Evolutionary conservation across 2,329 filamentous ascomycete species (phyloP), one percentile per base, ranked within the genome.

Genomic region (Fusarium bulbicola): DNA sequence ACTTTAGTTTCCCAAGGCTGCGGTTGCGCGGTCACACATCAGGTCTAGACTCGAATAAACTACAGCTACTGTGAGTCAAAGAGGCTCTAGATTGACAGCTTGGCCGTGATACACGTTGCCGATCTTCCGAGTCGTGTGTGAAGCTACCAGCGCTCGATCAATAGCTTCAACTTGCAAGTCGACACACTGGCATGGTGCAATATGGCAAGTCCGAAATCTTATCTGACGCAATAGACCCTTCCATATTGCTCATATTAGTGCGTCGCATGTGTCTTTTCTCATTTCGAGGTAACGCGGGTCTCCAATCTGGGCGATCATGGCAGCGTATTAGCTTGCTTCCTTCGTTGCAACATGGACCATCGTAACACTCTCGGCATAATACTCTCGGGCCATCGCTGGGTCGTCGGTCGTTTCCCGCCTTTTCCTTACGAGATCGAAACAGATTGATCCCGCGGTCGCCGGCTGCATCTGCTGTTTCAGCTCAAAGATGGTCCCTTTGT

Each of bases 341-440:
- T 36, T 50, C 50, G 28, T 45, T 46, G 20, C 20, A n/a, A 30
- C 15, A 61, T 62, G 64, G 59, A 36, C 26, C 59, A 56, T 56
- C 30, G 47, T 54, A 42, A 43, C 59, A 61, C 65, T 66, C 59
- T 40, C 45, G 28, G n/a, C 47, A 47, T 70, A 37, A 52, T 64
- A 40, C 37, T 63, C 68, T 62, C 70, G 73, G 66, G 30, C 53
- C 66, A 47, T 76, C 74, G 74, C 72, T 76, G 65, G 69, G 63
- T 72, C 59, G 43, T 73, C 63, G 65, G 64, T 32, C 15, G 66
- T 66, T 68, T 61, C 47, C 71, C 53, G 39, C 54, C 34, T 59
- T 69, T 47, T 45, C 40, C 24, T 77, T 76, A 77, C 72, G 63
- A 74, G 54, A 77, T 75, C 18, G 63, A 74, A 77, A 76, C 66